A percentile compares a stretch with the other conserved stretches of the same genome.
Evolutionary conservation across 1,139 yeast species (phyloP).

Genomic region (Diutina pseudorugosa): DNA sequence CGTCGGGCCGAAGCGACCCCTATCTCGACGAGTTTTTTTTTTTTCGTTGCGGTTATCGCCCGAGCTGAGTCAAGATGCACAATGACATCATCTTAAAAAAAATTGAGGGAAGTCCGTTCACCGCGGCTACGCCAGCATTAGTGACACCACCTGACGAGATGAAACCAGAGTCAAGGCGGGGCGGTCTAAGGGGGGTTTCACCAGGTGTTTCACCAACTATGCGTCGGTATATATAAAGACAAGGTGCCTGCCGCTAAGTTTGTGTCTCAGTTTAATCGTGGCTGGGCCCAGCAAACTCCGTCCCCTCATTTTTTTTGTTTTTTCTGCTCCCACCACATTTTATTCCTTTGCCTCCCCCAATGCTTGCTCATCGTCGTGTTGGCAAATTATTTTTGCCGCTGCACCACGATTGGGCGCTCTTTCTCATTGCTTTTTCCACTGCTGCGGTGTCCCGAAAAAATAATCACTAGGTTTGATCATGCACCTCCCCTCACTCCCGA

Average conservation of each 20-base stretch:
- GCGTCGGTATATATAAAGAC: too few relatives aligned
- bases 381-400: background rate
- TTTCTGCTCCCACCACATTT: too few relatives aligned
- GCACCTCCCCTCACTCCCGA: constrained; percentile 1
- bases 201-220: too few relatives aligned
- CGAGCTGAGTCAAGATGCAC: background rate
- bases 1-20: background rate
- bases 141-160: background rate
- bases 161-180: background rate
- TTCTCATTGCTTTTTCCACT: background rate
- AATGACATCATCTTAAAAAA: background rate
- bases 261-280: too few relatives aligned
- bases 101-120: background rate
- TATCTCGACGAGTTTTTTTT: background rate
- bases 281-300: too few relatives aligned
- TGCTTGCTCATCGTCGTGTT: background rate
- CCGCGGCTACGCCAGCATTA: background rate
- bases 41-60: background rate
- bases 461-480: too few relatives aligned
- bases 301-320: background rate
- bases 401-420: background rate
- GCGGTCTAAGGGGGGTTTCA: too few relatives aligned
- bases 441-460: too few relatives aligned
- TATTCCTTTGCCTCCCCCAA: background rate
- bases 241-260: too few relatives aligned